Evolutionary conservation across 2,329 filamentous ascomycete genomes (phyloP).

Genomic region (Grosmannia huntii): DNA sequence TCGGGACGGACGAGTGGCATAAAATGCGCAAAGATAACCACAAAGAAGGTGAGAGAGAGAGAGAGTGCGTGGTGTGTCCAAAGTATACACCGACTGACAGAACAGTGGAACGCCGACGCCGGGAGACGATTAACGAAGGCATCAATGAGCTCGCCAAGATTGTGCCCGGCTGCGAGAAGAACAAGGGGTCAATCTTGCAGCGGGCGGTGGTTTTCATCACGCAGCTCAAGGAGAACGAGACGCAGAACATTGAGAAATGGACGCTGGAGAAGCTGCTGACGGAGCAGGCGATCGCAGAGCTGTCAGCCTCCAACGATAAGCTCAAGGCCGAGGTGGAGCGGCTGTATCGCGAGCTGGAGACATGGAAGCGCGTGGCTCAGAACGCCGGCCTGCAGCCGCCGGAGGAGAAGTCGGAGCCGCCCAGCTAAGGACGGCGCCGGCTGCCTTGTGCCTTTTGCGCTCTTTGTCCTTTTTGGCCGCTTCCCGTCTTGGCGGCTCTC

Average conservation of each 20-base stretch:
- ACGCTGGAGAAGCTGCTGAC: slow-evolving; percentile 81
- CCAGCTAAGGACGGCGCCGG: slow-evolving; percentile 5
- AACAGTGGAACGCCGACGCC: slow-evolving; percentile 83
- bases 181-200: slow-evolving; percentile 93
- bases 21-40: slow-evolving; percentile 95
- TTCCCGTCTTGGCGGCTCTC: background rate
- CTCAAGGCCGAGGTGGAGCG: slow-evolving; percentile 69
- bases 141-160: slow-evolving; percentile 98
- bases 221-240: slow-evolving; percentile 87
- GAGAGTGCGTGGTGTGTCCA: background rate
- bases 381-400: slow-evolving; percentile 41
- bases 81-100: slow-evolving; percentile 7
- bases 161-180: slow-evolving; percentile 95
- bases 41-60: slow-evolving; percentile 67
- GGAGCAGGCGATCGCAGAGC: slow-evolving; percentile 78
- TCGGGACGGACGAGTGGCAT: slow-evolving; percentile 98
- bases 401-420: slow-evolving; percentile 22
- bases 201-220: slow-evolving; percentile 90
- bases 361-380: slow-evolving; percentile 61
- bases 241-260: slow-evolving; percentile 90
- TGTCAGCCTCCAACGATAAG: slow-evolving; percentile 78
- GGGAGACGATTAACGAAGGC: slow-evolving; percentile 97
- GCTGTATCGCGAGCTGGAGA: slow-evolving; percentile 64
- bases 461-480: background rate
- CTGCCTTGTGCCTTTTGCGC: background rate